Evolutionary conservation across 495 filamentous ascomycete genomes (phyloP), one percentile per base, ranked within the genome.

Genomic region (Penicillium mononematosum): DNA sequence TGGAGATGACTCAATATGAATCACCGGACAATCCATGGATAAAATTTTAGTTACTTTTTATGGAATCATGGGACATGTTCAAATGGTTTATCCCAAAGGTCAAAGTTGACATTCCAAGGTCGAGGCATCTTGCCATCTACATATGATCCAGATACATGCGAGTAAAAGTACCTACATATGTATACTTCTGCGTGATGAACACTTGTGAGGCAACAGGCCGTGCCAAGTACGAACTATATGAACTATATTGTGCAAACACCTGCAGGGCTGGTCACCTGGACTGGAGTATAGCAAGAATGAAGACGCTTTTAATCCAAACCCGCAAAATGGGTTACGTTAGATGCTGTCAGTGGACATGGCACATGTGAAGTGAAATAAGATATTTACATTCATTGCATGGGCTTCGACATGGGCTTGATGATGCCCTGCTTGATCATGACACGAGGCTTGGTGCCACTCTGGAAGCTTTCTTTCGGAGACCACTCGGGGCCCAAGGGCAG

Each of bases 401-500:
- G 92, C 75, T 88, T 93, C 53, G 84, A 79, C 83, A 98, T 91
- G 34, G 94, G 88, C 70, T 84, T 83, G 72, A 97, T 92, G 59
- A 98, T 80, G 29, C 94, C 94, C 75, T 90, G 89, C 79, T 96
- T 97, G 73, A 98, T 73, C 72, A 97, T 81, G 50, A 98, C 81
- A 65, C 92, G 85, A 41, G 94, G 95, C 83, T 93, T 96, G 62
- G 92, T 97, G 38, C 83, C 77, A 53, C 85, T 81, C 75, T 97
- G 92, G 78, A 95, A 93, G 16, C 88, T 91, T 71, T 90, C 84
- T 81, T 97, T 98, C 14, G 94, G 96, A 60, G 83, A 82, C 91
- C 92, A 97, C 74, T 98, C 95, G 2, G 90, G 91, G 8, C 95
- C 95, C 29, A 96, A 83, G 12, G 95, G 94, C 53, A 96, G 65